Base-by-base conservation (phyloP, 306 rosid genomes). In the Pterocarpus santalinus region DNA sequence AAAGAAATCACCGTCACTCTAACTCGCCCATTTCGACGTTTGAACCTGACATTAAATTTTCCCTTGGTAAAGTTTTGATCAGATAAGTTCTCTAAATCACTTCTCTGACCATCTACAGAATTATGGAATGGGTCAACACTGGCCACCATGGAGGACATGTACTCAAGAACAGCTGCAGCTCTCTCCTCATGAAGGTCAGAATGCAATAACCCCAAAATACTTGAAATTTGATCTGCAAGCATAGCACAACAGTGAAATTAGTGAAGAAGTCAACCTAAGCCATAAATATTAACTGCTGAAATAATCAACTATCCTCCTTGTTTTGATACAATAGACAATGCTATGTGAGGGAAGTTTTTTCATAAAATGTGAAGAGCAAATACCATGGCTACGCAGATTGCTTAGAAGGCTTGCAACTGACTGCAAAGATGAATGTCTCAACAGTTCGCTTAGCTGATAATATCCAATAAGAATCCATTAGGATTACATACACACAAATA, bases 1-100 rank as follows among this genome's bases (percentile, higher is more conserved):
- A 60, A 81, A 78, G 78, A 79, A 55, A 77, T 87, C 83, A 95
- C 99, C 97, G 71, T 87, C 79, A 82, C 93, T 89, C 90, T 89
- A 76, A 95, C 97, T 47, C 97, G 97, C 58, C 99, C 99, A 87
- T 93, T 95, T 93, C 99, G 89, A 61, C 95, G 97, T 81, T 95
- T 95, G 82, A 75, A 87, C 68, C 97, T 87, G 74, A 89, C 91
- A 85, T 80, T 91, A 69, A 95, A 84, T 83, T 87, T 95, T 64
- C 97, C 97, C 60, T 86, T 88, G 5, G 88, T 85, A 64, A 72
- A 84, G 75, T 77, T 90, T 65, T 69, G 85, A 76, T 88, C 90
- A 7, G 75, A 81, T 64, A 80, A 72, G 64, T 79, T 82, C 69
- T 81, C 91, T 76, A 65, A 47, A 81, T 65, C 79, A 41, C 83